Conservation (phyloP, 2,329 filamentous ascomycete genomes). For the Ceratocystis lukuohia region DNA sequence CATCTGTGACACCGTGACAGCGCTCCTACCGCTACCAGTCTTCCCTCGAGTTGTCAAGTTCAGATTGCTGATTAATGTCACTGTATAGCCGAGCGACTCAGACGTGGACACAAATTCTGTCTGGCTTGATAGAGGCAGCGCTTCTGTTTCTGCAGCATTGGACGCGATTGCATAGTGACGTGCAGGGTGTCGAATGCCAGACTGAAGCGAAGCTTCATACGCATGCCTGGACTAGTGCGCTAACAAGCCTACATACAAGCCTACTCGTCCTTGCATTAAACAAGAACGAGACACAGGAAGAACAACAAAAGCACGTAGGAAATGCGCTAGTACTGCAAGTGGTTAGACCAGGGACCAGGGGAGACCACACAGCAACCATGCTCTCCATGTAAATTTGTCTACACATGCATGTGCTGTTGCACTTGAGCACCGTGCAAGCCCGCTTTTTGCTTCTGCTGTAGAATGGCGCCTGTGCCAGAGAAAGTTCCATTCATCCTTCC, state of each 20-base stretch:
- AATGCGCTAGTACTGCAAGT: background rate
- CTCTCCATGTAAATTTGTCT: background rate
- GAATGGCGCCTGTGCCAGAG: background rate
- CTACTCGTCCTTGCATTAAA: no score
- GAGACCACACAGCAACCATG: background rate
- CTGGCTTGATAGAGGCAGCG: no score
- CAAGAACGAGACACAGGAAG: background rate
- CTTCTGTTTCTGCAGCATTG: no score
- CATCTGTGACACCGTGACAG: slow-evolving; percentile 5
- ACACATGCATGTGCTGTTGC: background rate
- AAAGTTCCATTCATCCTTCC: background rate
- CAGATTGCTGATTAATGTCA: background rate
- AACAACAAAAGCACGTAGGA: background rate
- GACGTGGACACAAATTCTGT: no score
- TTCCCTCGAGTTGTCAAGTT: background rate
- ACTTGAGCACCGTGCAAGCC: background rate
- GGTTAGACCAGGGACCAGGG: slow-evolving; percentile 5
- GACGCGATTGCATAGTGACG: no score
- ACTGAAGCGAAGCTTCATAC: no score
- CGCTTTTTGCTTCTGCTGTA: background rate
- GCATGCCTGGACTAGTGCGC: background rate
- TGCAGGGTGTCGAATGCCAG: no score
- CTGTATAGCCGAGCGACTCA: background rate
- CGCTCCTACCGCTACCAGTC: slow-evolving; percentile 1
- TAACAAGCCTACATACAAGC: background rate